Evolutionary conservation across 2,329 filamentous ascomycete genomes (phyloP), one percentile per base, ranked within the genome.

Genomic region (Arthrobotrys entomopaga): DNA sequence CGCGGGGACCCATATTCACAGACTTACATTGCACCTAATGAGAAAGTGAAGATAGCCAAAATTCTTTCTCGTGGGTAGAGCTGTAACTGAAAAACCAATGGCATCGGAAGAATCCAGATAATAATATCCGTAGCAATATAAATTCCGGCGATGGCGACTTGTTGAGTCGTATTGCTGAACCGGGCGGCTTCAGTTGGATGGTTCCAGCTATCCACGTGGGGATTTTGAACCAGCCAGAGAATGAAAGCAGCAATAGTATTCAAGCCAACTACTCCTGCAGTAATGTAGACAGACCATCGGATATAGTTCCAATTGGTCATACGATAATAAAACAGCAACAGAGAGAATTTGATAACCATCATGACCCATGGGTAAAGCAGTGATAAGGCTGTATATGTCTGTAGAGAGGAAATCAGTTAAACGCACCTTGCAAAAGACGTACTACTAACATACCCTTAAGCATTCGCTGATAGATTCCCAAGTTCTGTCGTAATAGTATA

Each of bases 221-320:
- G 42, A n/a, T 53, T 64, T 52, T 75, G 40, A 20, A 70, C 4
- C 10, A 75, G 19, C 38, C 54, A 70, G 6, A 66, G 20, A 2
- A 65, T 29, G 13, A 65, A 52, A 0, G 65, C 43, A 3, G 40
- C 38, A 10, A 70, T 0, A 0, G 71, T 57, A 49, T 63, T 75
- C 29, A 52, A 58, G 20, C 58, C 40, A 8, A 70, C 64, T 2
- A 75, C 29, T 7, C 53, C 19, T 16, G 65, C 46, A 1, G 71
- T 75, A n/a, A 52, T 48, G 2, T 52, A 65, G 16, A 75, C 71
- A 11, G 65, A 69, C 61, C 59, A 69, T n/a, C 60, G 65, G 10
- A 75, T 70, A 19, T 67, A 67, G 56, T 69, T 75, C 71, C 71
- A 75, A 16, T 61, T 70, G 24, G 71, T 75, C 71, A 75, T 75